Base-by-base conservation (phyloP, 768 basidiomycete genomes). In the Dendrothele bispora region DNA sequence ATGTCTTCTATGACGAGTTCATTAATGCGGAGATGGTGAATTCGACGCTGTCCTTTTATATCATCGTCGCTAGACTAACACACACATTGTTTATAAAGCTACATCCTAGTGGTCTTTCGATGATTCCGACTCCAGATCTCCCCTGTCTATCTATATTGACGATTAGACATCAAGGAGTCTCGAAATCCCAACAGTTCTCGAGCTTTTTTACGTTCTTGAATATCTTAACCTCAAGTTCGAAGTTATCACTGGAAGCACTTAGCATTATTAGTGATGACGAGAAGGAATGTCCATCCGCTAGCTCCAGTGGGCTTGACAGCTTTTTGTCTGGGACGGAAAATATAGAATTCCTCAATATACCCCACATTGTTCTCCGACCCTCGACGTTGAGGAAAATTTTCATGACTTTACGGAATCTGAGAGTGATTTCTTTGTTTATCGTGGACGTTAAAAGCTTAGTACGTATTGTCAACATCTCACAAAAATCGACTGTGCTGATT, bases 1-100 rank as follows among this genome's bases (percentile, higher is more conserved):
- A 47, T 24, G 7, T 47, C 15, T 47, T 47, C 32, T 47, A 47
- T 17, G 46, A 47, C 18, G 39, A 47, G n/a, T 47, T 47, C 28
- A 36, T 47, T 21, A 47, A 47, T 20, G 18, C 28, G 15, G 25
- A 22, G 12, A 5, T 38, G 46, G 46, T 47, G 12, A 36, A 24
- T 24, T n/a, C 25, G 21, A 37, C n/a, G n/a, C n/a, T 32, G 25
- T 15, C 22, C 10, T 14, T 12, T 1, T 20, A 17, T 46, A n/a
- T 27, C 32, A 14, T 32, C 30, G 30, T 30, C 32, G 46, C 18
- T 29, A 5, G 25, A 47, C n/a, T 26, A 27, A 12, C 22, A 39
- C 6, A 11, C 12, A 8, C n/a, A 14, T 14, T 37, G 24, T 26
- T 27, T 27, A 2, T 5, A 25, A n/a, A 17, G 38, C n/a, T 17